Conservation (phyloP, 2,329 filamentous ascomycete species). For the Colletotrichum chrysophilum region DNA sequence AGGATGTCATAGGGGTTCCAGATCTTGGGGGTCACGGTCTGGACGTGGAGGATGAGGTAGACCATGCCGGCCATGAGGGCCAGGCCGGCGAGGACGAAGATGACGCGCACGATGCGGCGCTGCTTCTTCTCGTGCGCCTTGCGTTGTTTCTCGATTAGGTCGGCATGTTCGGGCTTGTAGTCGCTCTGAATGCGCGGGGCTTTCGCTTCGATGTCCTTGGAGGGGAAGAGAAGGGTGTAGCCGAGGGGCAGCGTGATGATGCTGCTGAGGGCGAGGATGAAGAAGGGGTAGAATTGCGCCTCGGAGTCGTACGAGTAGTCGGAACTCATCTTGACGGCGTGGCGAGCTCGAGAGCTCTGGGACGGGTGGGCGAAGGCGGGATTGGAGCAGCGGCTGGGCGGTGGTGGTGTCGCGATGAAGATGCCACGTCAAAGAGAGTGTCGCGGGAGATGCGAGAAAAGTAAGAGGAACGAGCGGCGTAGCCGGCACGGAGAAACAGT, state of each 20-base stretch:
- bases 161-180: slow-evolving; percentile 82
- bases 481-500: not conserved
- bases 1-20: slow-evolving; percentile 99
- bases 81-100: slow-evolving; percentile 81
- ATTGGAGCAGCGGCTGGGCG: not conserved
- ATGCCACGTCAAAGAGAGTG: not conserved
- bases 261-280: slow-evolving; percentile 88
- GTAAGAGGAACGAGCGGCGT: not conserved
- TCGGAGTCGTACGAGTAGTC: slow-evolving; percentile 99
- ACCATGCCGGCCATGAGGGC: slow-evolving; percentile 86
- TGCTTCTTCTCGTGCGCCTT: slow-evolving; percentile 89
- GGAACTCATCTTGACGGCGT: slow-evolving; percentile 73
- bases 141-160: slow-evolving; percentile 82
- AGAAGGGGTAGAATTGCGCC: slow-evolving; percentile 99
- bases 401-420: not conserved
- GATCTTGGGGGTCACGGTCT: slow-evolving; percentile 73
- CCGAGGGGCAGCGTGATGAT: slow-evolving; percentile 90
- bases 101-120: slow-evolving; percentile 82
- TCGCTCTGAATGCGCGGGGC: slow-evolving; percentile 82
- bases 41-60: slow-evolving; percentile 85
- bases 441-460: not conserved
- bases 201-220: slow-evolving; percentile 76
- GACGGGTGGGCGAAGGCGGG: not conserved
- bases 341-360: slow-evolving; percentile 35
- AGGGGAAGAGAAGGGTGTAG: slow-evolving; percentile 83